Percentiles rank a stretch among this genome's conserved stretches.
Evolutionary conservation across 148 eudicot species (phyloP).

Genomic region (Rhododendron mucronatum): DNA sequence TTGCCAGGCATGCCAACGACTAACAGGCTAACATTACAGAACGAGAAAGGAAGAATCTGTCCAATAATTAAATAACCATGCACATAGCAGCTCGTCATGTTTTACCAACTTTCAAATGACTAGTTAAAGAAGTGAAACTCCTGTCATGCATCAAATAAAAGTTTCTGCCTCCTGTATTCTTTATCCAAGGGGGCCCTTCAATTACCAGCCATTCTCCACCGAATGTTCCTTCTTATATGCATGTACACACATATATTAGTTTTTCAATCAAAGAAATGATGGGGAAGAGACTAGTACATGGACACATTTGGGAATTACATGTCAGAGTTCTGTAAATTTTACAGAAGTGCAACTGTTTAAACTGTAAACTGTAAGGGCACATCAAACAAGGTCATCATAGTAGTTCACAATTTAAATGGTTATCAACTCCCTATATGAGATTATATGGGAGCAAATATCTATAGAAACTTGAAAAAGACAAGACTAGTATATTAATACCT

Average conservation of each 20-base stretch:
- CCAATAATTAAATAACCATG: background rate
- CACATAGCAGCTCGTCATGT: background rate
- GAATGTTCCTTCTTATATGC: background rate
- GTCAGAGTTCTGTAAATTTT: background rate
- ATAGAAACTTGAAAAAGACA: background rate
- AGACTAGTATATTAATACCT: slow-evolving; percentile 36
- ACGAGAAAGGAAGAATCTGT: background rate
- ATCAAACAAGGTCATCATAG: background rate
- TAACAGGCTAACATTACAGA: background rate
- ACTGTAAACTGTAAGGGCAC: background rate
- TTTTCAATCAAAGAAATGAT: background rate
- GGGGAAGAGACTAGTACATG: background rate
- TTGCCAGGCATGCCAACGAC: background rate
- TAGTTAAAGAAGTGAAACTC: background rate
- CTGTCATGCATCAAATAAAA: background rate
- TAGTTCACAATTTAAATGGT: background rate
- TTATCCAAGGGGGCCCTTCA: background rate
- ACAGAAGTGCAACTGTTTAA: background rate
- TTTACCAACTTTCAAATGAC: background rate
- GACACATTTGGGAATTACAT: background rate
- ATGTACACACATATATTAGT: too few species aligned
- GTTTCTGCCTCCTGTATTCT: background rate
- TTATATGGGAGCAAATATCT: background rate
- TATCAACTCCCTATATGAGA: background rate
- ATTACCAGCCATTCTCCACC: background rate